These are phyloP conservation scores for Pochonia chlamydosporia DNA, from an alignment of 2,329 filamentous ascomycete species.

Conservation along the genomic window DNA sequence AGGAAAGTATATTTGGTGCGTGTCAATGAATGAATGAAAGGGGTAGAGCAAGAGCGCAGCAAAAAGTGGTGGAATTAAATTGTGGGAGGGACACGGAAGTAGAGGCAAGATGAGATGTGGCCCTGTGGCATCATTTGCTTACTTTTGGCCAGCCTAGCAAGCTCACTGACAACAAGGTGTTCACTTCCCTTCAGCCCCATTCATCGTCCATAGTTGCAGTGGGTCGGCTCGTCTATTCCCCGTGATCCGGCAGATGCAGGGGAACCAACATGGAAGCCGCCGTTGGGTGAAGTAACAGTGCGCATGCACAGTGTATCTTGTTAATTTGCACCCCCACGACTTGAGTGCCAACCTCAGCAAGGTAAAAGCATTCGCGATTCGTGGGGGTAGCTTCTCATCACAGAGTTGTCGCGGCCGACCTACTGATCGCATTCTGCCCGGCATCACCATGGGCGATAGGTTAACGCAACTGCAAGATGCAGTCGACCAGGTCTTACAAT, in stretches of 20 bases:
- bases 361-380: background rate
- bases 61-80: background rate
- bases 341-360: background rate
- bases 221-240: conserved; percentile 24
- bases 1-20: conserved; percentile 1
- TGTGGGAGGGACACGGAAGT: background rate
- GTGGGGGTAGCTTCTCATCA: background rate
- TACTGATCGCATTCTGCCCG: conserved; percentile 1
- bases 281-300: too few relatives aligned
- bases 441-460: conserved; percentile 58
- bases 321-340: background rate
- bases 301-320: background rate
- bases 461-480: conserved; percentile 82
- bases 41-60: background rate
- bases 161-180: conserved; percentile 29
- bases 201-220: background rate
- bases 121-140: conserved; percentile 8
- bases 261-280: too few relatives aligned
- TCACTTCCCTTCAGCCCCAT: conserved; percentile 21
- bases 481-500: conserved; percentile 62
- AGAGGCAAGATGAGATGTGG: conserved; percentile 7
- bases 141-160: too few relatives aligned
- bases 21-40: background rate
- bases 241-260: conserved; percentile 12
- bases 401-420: background rate